Evolutionary conservation across 495 filamentous ascomycete species (phyloP).

Genomic region (Aspergillus indologenus): DNA sequence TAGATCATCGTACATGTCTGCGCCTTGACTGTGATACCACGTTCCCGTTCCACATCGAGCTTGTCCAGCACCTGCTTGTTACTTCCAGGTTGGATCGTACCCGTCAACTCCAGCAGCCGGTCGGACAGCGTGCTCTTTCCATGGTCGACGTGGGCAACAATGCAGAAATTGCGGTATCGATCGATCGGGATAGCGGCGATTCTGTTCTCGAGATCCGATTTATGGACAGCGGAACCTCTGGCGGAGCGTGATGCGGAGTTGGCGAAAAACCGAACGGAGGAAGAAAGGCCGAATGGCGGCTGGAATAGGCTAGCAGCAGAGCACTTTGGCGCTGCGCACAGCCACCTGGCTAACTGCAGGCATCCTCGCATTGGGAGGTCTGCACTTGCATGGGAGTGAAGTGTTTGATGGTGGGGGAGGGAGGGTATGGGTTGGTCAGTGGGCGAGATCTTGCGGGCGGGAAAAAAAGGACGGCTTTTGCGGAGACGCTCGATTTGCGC

Average conservation of each 20-base stretch:
- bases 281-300: constrained; percentile 28
- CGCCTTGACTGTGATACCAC: constrained; percentile 97
- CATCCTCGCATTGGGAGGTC: constrained; percentile 55
- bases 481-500: constrained; percentile 27
- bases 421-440: neutral
- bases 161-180: constrained; percentile 93
- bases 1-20: constrained; percentile 99
- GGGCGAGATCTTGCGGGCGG: constrained; percentile 7
- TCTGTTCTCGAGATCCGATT: constrained; percentile 67
- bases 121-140: constrained; percentile 94
- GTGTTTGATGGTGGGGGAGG: neutral
- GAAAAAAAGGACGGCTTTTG: constrained; percentile 23
- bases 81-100: constrained; percentile 79
- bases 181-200: constrained; percentile 87
- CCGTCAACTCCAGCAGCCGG: constrained; percentile 88
- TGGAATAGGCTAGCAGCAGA: constrained; percentile 37
- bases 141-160: constrained; percentile 98
- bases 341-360: constrained; percentile 51
- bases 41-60: constrained; percentile 90
- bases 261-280: constrained; percentile 37
- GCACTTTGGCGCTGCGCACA: constrained; percentile 41
- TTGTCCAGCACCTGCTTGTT: constrained; percentile 98
- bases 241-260: constrained; percentile 37
- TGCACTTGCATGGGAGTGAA: constrained; percentile 39
- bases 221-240: constrained; percentile 16